Conservation (phyloP, 2,329 filamentous ascomycete species). For the Calonectria fujianensis region DNA sequence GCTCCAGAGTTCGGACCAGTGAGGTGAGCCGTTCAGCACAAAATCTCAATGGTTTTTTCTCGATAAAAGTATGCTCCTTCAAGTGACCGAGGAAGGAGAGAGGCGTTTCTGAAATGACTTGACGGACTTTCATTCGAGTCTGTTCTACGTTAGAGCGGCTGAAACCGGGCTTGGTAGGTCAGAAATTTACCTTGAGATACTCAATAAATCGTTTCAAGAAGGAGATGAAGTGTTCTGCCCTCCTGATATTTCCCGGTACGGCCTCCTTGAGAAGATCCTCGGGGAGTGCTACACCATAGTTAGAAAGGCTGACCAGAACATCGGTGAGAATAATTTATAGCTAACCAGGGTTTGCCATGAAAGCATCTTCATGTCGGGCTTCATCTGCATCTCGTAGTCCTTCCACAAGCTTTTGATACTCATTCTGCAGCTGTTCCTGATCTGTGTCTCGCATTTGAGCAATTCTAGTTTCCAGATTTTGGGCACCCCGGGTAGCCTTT, state of each 20-base stretch:
- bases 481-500: conserved; percentile 91
- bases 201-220: conserved; percentile 98
- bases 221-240: conserved; percentile 95
- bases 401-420: conserved; percentile 96
- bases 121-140: conserved; percentile 98
- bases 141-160: conserved; percentile 57
- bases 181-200: conserved; percentile 82
- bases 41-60: conserved; percentile 94
- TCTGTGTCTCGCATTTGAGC: conserved; percentile 97
- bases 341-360: conserved; percentile 91
- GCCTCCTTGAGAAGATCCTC: conserved; percentile 97
- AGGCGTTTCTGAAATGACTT: conserved; percentile 97
- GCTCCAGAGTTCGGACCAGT: conserved; percentile 93
- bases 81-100: conserved; percentile 94
- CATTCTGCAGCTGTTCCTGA: conserved; percentile 93
- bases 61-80: conserved; percentile 97
- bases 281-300: conserved; percentile 77
- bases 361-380: conserved; percentile 92
- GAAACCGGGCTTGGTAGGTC: too few relatives aligned
- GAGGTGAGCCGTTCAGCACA: conserved; percentile 97
- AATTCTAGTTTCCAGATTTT: conserved; percentile 93
- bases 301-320: conserved; percentile 10
- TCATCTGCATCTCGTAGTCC: conserved; percentile 92
- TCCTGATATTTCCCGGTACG: conserved; percentile 94
- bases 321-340: not conserved